Conservation (phyloP, 2,329 filamentous ascomycete genomes). For the Fusarium palustre region DNA sequence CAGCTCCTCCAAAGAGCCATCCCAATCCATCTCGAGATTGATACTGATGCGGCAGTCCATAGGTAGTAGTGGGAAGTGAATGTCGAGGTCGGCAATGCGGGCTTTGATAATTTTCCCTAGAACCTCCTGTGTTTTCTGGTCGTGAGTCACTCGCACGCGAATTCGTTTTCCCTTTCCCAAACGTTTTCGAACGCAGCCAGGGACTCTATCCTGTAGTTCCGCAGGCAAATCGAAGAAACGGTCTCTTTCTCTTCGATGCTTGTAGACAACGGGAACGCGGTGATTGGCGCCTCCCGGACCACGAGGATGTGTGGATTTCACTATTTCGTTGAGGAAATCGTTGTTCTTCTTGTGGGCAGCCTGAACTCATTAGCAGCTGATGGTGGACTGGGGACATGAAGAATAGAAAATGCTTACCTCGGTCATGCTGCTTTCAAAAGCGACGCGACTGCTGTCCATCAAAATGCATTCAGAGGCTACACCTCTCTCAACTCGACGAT, state of each 20-base stretch:
- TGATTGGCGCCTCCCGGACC: conserved; percentile 57
- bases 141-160: conserved; percentile 74
- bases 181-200: conserved; percentile 71
- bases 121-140: conserved; percentile 76
- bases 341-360: conserved; percentile 86
- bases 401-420: conserved; percentile 68
- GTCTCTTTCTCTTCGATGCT: conserved; percentile 85
- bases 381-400: background rate
- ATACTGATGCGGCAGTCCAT: conserved; percentile 95
- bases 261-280: conserved; percentile 78
- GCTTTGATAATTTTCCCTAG: conserved; percentile 91
- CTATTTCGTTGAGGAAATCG: conserved; percentile 80
- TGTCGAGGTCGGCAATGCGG: conserved; percentile 86
- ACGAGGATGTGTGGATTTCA: conserved; percentile 68
- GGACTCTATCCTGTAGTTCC: conserved; percentile 69
- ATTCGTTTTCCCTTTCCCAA: conserved; percentile 61
- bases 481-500: conserved; percentile 75
- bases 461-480: conserved; percentile 79
- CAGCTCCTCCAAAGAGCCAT: conserved; percentile 73
- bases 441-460: conserved; percentile 68
- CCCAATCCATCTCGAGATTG: conserved; percentile 91
- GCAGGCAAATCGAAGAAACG: conserved; percentile 82
- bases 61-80: conserved; percentile 79
- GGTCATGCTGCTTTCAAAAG: conserved; percentile 91
- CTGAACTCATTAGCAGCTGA: conserved; percentile 57